Evolutionary conservation across 2,329 filamentous ascomycete species (phyloP).

Genomic region (Fusarium bulbicola): DNA sequence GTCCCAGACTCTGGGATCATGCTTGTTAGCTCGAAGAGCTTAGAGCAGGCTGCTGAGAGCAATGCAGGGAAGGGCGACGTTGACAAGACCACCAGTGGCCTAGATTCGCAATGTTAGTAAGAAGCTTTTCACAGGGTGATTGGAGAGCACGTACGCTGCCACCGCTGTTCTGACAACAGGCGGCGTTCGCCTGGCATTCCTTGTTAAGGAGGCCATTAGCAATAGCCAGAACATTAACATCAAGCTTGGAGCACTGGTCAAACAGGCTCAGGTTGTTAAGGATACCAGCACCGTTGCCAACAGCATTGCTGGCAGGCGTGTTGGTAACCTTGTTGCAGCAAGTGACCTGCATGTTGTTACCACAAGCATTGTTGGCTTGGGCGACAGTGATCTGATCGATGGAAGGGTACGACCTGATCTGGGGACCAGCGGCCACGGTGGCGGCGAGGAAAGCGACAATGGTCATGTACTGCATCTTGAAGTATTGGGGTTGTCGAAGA

Average conservation of each 20-base stretch:
- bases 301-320: neutral
- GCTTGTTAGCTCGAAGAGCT: neutral
- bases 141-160: neutral
- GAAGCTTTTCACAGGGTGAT: fast-evolving
- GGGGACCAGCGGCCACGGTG: neutral
- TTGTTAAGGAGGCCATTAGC: slow-evolving; percentile 5
- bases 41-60: neutral
- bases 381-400: neutral
- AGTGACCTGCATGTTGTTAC: neutral
- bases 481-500: neutral
- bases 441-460: slow-evolving; percentile 3
- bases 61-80: neutral
- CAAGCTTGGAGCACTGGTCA: slow-evolving; percentile 1
- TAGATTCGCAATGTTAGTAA: neutral
- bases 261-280: neutral
- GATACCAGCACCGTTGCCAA: neutral
- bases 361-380: neutral
- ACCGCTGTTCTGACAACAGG: slow-evolving; percentile 2
- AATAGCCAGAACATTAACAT: neutral
- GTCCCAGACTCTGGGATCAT: neutral
- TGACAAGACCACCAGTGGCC: slow-evolving; percentile 1
- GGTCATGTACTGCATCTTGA: slow-evolving; percentile 2
- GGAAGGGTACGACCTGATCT: neutral
- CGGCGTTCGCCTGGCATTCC: slow-evolving; percentile 3
- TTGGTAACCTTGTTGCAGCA: slow-evolving; percentile 13